Conservation (phyloP, 2,329 filamentous ascomycete genomes). For the Myriosclerotinia duriaeana region DNA sequence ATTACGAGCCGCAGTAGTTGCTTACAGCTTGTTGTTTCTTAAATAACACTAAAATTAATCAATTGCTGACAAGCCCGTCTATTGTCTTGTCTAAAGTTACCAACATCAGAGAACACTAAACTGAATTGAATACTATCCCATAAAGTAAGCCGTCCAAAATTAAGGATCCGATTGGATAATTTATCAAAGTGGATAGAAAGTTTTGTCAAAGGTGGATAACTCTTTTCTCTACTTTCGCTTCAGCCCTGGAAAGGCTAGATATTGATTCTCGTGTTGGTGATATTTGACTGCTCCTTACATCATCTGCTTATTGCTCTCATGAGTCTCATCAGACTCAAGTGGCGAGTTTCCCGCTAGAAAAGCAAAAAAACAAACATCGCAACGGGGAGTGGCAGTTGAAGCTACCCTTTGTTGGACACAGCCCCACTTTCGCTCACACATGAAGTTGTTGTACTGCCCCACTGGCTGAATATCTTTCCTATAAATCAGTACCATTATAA, state of each 20-base stretch:
- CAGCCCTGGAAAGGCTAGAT: too few relatives aligned
- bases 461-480: background rate
- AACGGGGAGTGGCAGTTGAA: slow-evolving; percentile 3
- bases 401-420: background rate
- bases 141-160: too few relatives aligned
- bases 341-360: background rate
- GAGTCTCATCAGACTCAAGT: background rate
- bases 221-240: too few relatives aligned
- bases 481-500: background rate
- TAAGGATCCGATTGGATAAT: too few relatives aligned
- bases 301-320: background rate
- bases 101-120: too few relatives aligned
- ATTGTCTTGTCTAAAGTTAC: too few relatives aligned
- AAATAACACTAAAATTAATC: background rate
- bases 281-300: background rate
- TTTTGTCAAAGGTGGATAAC: too few relatives aligned
- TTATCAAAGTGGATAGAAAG: too few relatives aligned
- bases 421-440: background rate
- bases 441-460: background rate
- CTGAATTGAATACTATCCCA: too few relatives aligned
- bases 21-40: too few relatives aligned
- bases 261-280: background rate
- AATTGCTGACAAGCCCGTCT: background rate
- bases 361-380: background rate
- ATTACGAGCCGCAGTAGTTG: background rate